Evolutionary conservation across 805 yeast genomes (phyloP).

Genomic region (Wickerhamiella domercqiae): DNA sequence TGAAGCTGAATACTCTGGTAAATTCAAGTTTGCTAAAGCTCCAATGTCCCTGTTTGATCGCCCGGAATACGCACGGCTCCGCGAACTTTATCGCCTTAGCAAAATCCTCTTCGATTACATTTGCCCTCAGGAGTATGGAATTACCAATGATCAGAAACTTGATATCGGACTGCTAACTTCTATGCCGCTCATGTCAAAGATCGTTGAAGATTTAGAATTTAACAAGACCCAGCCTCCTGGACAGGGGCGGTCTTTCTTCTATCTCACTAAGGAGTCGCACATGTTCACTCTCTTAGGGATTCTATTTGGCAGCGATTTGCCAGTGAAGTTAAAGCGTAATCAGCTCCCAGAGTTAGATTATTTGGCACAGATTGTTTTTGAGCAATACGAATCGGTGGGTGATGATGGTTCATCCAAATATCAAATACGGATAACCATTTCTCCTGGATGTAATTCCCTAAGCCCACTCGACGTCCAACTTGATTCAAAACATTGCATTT

Average conservation of each 20-base stretch:
- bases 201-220: conserved; percentile 60
- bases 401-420: conserved; percentile 65
- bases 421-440: conserved; percentile 75
- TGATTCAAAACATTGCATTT: conserved; percentile 90
- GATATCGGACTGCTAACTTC: conserved; percentile 93
- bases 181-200: conserved; percentile 81
- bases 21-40: conserved; percentile 21
- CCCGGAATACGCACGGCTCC: conserved; percentile 57
- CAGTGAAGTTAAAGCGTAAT: conserved; percentile 89
- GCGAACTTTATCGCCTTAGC: conserved; percentile 79
- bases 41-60: conserved; percentile 49
- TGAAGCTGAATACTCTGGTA: conserved; percentile 21
- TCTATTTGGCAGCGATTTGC: conserved; percentile 79
- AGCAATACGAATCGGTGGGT: conserved; percentile 62
- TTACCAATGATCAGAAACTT: conserved; percentile 82
- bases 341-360: conserved; percentile 95
- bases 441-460: conserved; percentile 97
- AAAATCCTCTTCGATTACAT: conserved; percentile 92
- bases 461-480: conserved; percentile 94
- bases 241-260: conserved; percentile 56
- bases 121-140: conserved; percentile 98
- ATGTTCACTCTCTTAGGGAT: conserved; percentile 86
- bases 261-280: conserved; percentile 94
- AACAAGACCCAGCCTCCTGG: conserved; percentile 71
- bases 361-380: conserved; percentile 86